Evolutionary conservation across 495 filamentous ascomycete species (phyloP), one percentile per base, ranked within the genome.

Genomic region (Talaromyces liani): DNA sequence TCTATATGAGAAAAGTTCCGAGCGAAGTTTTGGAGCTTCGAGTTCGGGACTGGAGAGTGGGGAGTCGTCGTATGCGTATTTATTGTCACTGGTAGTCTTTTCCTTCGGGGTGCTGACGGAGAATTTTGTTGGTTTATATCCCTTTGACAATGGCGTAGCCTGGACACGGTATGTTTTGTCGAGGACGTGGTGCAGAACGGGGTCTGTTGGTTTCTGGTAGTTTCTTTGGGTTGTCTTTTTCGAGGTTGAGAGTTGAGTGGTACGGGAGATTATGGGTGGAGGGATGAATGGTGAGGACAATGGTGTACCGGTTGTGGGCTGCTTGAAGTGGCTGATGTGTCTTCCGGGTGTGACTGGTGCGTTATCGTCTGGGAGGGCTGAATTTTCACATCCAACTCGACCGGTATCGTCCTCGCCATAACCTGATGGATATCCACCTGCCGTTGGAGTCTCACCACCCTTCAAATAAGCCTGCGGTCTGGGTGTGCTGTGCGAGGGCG

Each of bases 151-250:
- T 0, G 94, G 95, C 8, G 94, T 98, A 12, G 94, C 92, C 77
- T 92, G 89, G 1, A 98, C 77, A 31, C 95, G 90, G 74, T 95
- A 98, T 51, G 89, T 97, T 71, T 94, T 97, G 77, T 97, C 91
- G 7, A 91, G 85, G 39, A 98, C 80, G 63, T 88, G 88, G 71
- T 98, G 94, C 10, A 98, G 79, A 6, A 98, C 81, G 1, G 87
- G 85, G 71, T 96, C 91, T 24, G 75, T 68, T 77, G 71, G 61
- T 73, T 82, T 79, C 64, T 70, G 66, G 61, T 72, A 62, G 61
- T 63, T 56, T 59, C 63, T 18, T 63, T 67, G 41, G 1, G 4
- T 55, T 68, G 27, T 7, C 22, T 66, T 78, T 69, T 69, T 74
- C 69, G 69, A 66, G 67, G 68, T 66, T 58, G 66, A 71, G 65